phyloP scores from a whole-genome alignment of 2,329 filamentous ascomycete genomes.

The Leptodontidium sp. region DNA sequence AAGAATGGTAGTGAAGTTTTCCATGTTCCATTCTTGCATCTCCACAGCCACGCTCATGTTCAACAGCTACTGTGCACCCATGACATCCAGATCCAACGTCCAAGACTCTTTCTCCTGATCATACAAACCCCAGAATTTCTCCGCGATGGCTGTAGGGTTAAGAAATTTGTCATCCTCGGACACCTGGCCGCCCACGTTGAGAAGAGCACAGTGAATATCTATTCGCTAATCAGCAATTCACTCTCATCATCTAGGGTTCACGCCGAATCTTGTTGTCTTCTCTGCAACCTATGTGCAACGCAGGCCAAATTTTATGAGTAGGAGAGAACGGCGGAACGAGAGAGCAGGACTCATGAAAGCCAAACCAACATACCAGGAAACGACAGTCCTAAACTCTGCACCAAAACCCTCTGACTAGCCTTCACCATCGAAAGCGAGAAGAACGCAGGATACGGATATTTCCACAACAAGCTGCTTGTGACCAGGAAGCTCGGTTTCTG shows the following conservation, averaged over 20 bases:
- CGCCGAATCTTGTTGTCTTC: background rate
- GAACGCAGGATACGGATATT: slow-evolving; percentile 55
- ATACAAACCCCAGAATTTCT: slow-evolving; percentile 54
- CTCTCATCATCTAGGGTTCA: background rate
- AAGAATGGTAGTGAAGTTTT: no score
- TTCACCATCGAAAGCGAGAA: slow-evolving; percentile 60
- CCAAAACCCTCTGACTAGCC: slow-evolving; percentile 59
- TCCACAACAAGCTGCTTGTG: slow-evolving; percentile 57
- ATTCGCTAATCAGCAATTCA: slow-evolving; percentile 25
- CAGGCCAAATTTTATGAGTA: background rate
- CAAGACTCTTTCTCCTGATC: slow-evolving; percentile 49
- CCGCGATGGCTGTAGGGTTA: slow-evolving; percentile 56
- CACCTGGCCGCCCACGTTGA: slow-evolving; percentile 56
- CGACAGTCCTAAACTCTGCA: slow-evolving; percentile 53
- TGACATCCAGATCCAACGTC: slow-evolving; percentile 51
- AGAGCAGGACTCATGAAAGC: background rate
- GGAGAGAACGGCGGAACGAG: background rate
- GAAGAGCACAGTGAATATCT: slow-evolving; percentile 56
- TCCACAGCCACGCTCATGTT: no score
- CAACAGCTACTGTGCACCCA: slow-evolving; percentile 24
- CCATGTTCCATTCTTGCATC: no score
- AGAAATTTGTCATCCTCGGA: slow-evolving; percentile 50
- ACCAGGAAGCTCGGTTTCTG: slow-evolving; percentile 57
- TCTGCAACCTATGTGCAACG: background rate
- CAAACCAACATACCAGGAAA: slow-evolving; percentile 43